A percentile compares a stretch with the other conserved stretches of the same genome.
These are phyloP conservation scores for Skeletonema potamos DNA, from an alignment of 108 stramenopile species.

Conservation along the genomic window DNA sequence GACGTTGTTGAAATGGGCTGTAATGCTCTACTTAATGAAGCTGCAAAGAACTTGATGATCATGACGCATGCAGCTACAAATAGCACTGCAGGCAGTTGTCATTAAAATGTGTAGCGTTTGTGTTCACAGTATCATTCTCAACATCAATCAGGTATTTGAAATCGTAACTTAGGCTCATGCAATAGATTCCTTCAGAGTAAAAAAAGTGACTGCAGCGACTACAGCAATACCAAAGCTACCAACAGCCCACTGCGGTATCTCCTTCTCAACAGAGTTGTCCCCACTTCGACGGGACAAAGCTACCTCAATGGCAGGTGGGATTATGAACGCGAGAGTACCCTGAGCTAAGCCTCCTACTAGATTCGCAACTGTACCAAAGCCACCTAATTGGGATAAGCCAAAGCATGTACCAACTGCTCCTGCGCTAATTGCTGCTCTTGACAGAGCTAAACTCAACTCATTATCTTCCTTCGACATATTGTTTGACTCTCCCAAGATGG, in stretches of 20 bases:
- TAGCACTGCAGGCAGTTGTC: not conserved
- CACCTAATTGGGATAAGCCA: conserved; percentile 46
- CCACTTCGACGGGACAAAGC: conserved; percentile 20
- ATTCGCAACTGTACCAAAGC: conserved; percentile 49
- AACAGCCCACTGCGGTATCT: conserved; percentile 39
- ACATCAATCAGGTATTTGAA: not conserved
- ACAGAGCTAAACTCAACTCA: conserved; percentile 16
- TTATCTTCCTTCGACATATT: conserved; percentile 9
- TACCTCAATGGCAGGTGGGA: conserved; percentile 45
- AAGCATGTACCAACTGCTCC: conserved; percentile 41
- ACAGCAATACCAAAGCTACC: conserved; percentile 45
- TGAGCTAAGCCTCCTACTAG: conserved; percentile 53
- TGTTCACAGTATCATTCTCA: not conserved
- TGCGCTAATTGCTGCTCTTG: conserved; percentile 27
- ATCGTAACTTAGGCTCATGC: not conserved
- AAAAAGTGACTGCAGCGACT: conserved; percentile 52
- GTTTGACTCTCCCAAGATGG: conserved; percentile 5
- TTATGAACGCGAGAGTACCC: conserved; percentile 46
- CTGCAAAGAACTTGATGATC: not conserved
- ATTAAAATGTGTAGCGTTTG: not conserved
- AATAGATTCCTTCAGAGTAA: conserved; percentile 35
- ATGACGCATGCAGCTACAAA: not conserved
- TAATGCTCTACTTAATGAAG: not conserved
- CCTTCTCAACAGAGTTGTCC: conserved; percentile 9
- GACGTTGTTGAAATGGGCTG: not conserved